Base-by-base conservation (phyloP, 176 grass and related monocot genomes). In the Leersia perrieri region DNA sequence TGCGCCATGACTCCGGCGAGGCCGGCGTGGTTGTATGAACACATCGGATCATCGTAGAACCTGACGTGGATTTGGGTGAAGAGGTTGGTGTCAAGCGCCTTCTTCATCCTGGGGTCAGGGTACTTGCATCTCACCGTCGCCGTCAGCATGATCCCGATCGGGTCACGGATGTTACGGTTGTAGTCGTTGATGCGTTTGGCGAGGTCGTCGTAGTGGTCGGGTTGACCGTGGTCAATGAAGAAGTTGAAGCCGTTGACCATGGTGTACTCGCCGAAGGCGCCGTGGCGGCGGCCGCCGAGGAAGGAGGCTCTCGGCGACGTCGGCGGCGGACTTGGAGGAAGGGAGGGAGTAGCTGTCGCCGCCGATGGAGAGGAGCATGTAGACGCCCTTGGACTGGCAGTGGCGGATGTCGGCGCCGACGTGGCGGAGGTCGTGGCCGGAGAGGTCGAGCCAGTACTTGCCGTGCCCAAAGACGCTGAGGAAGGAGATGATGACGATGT, bases 401-500 rank as follows among this genome's bases (percentile, higher is more conserved):
- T 77, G 26, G 15, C 60, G 40, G 74, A 77, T 77, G 35, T 77
- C 74, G 57, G 34, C 51, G 35, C 74, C 74, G 74, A 77, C 74
- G 25, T 58, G 2, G 74, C 57, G 62, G 9, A 77, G 57, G 58
- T 77, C 74, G 58, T 77, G 74, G 58, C 74, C 74, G 1, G 35
- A 77, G 35, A 77, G 74, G 74, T 77, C 74, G 74, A 36, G 31
- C 57, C 60, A 60, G 58, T 77, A 77, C 0, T 18, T 18, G 58
- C 74, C 74, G 9, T 1, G 74, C 58, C 74, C 74, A 26, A 77
- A 77, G 74, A 77, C 74, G 74, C 60, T 36, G 35, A 29, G 26
- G 74, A 77, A 77, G 74, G 74, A 77, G 58, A 77, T 77, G 74
- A 77, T 12, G 74, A 36, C 74, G 35, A 77, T 63, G 74, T 58